Evolutionary conservation across 345 rosid genomes (phyloP).

Genomic region (Corchorus capsularis): DNA sequence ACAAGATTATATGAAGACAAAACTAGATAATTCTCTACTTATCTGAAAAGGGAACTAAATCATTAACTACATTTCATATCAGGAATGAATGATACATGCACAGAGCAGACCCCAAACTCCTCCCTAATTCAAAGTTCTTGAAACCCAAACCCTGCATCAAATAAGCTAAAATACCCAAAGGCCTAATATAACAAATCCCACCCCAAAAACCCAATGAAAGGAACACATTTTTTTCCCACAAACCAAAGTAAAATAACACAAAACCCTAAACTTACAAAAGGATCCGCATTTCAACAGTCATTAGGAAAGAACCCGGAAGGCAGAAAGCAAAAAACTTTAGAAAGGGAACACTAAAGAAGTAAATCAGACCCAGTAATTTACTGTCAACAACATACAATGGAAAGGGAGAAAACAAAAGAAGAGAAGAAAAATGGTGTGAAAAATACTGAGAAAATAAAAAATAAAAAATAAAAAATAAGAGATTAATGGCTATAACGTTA

Average conservation of each 20-base stretch:
- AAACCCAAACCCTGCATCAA: not conserved
- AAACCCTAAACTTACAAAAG: conserved; percentile 7
- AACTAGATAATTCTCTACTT: not conserved
- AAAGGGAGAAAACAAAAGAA: not conserved
- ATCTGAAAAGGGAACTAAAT: not conserved
- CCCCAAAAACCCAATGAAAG: conserved; percentile 9
- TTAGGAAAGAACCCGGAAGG: not conserved
- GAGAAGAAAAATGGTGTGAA: not conserved
- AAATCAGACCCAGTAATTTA: conserved; percentile 13
- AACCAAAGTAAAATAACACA: not conserved
- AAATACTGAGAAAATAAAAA: not conserved
- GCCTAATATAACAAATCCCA: conserved; percentile 6
- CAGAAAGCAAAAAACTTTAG: not conserved
- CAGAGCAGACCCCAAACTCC: not conserved
- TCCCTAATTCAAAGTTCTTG: conserved; percentile 4
- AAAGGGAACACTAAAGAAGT: not conserved
- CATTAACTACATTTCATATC: not conserved
- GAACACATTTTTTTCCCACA: not conserved
- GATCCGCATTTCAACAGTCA: conserved; percentile 9
- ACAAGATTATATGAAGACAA: conserved; percentile 10
- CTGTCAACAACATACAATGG: not conserved
- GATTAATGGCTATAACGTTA: not conserved
- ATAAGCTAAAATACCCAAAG: not conserved
- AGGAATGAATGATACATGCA: conserved; percentile 9
- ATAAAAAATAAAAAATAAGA: not conserved